Conservation (phyloP, 75 land plant species). For the Gnetum montanum region DNA sequence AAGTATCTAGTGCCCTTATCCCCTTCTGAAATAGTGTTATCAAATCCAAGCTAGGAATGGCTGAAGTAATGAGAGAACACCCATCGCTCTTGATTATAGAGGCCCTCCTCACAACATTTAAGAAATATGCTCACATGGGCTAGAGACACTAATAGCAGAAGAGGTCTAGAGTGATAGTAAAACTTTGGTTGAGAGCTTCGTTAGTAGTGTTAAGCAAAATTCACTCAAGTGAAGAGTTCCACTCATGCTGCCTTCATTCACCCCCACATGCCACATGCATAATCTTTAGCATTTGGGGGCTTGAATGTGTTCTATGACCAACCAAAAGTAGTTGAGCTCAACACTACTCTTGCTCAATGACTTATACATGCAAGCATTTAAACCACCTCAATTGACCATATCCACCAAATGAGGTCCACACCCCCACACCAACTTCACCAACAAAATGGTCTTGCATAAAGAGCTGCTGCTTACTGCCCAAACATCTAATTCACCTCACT, state of each 20-base stretch:
- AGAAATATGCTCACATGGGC: neutral
- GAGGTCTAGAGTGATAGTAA: no score
- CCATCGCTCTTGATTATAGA: neutral
- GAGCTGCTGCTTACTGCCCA: neutral
- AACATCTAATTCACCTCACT: no score
- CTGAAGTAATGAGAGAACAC: neutral
- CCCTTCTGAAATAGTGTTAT: neutral
- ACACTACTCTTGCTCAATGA: no score
- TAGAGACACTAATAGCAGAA: conserved; percentile 3
- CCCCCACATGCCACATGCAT: no score
- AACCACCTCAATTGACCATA: no score
- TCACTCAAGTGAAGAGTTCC: no score
- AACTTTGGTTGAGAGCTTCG: no score
- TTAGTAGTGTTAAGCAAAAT: no score
- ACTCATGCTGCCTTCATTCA: no score
- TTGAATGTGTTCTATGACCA: neutral
- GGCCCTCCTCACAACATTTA: neutral
- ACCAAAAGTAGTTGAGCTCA: neutral
- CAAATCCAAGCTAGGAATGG: neutral
- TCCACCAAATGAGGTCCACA: no score
- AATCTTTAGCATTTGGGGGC: neutral
- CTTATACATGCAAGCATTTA: no score
- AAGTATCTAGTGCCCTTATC: neutral
- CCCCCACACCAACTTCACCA: no score
- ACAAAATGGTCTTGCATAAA: neutral